Conservation (phyloP, 352 stramenopile species). For the Pythium aphanidermatum region DNA sequence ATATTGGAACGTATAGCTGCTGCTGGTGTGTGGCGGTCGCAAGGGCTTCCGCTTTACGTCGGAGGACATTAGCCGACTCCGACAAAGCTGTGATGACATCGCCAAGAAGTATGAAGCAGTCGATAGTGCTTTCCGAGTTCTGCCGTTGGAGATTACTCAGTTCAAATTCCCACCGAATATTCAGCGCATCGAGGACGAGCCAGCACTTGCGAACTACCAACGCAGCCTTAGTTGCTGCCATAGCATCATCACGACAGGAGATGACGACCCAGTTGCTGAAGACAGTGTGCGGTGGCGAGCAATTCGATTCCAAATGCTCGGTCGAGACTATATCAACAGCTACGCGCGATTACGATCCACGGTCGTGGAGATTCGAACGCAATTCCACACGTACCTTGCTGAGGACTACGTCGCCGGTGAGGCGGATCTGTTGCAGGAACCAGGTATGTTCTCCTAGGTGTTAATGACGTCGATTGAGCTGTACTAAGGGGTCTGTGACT, state of each 20-base stretch:
- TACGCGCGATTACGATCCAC: slow-evolving; percentile 47
- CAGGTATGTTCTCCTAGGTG: slow-evolving; percentile 12
- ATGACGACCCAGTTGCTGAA: slow-evolving; percentile 7
- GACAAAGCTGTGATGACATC: slow-evolving; percentile 40
- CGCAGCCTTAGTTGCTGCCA: no score
- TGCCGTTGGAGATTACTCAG: slow-evolving; percentile 55
- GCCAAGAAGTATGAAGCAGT: slow-evolving; percentile 42
- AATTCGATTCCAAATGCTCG: slow-evolving; percentile 69
- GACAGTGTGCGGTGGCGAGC: slow-evolving; percentile 35
- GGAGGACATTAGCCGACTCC: slow-evolving; percentile 56
- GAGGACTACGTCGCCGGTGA: not conserved
- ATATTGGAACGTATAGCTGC: no score
- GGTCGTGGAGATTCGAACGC: slow-evolving; percentile 44
- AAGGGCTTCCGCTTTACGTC: slow-evolving; percentile 80
- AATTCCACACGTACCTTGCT: slow-evolving; percentile 24
- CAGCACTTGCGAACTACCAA: not conserved
- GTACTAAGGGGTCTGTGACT: not conserved
- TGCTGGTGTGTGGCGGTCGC: slow-evolving; percentile 64
- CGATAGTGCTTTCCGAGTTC: slow-evolving; percentile 40
- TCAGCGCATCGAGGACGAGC: slow-evolving; percentile 58
- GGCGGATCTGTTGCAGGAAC: slow-evolving; percentile 10
- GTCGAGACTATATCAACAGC: slow-evolving; percentile 52
- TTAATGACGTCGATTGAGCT: not conserved
- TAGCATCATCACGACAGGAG: slow-evolving; percentile 9
- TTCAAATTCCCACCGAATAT: slow-evolving; percentile 47